Evolutionary conservation across 2,329 filamentous ascomycete genomes (phyloP).

Genomic region (Aureobasidium uvarum): DNA sequence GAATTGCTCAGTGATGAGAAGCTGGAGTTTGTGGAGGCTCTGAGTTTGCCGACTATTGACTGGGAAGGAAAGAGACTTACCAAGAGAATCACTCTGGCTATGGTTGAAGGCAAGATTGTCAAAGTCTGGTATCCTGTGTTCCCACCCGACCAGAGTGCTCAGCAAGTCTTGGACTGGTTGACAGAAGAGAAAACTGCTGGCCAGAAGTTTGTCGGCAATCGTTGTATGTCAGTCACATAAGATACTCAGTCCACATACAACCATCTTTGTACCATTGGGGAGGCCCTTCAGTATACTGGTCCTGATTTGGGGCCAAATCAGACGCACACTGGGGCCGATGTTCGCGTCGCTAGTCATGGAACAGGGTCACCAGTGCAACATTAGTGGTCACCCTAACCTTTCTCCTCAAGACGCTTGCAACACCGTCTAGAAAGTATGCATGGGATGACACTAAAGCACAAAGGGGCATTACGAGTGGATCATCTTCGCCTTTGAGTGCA

Average conservation of each 20-base stretch:
- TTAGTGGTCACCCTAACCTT: neutral
- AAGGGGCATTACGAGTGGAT: neutral
- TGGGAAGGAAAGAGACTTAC: slow-evolving; percentile 42
- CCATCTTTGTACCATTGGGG: too few species aligned
- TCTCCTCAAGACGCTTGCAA: too few species aligned
- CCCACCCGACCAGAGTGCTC: slow-evolving; percentile 44
- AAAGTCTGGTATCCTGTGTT: slow-evolving; percentile 49
- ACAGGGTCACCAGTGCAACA: neutral
- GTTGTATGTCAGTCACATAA: slow-evolving; percentile 1
- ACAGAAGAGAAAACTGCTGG: neutral
- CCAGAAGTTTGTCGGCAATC: neutral
- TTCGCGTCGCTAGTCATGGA: neutral
- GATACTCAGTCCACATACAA: neutral
- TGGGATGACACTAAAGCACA: too few species aligned
- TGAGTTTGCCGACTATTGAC: slow-evolving; percentile 44
- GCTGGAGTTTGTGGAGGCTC: slow-evolving; percentile 37
- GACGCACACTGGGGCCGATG: too few species aligned
- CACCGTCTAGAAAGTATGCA: too few species aligned
- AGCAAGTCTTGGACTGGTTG: slow-evolving; percentile 40
- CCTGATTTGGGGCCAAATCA: too few species aligned
- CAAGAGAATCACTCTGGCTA: slow-evolving; percentile 42
- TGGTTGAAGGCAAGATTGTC: slow-evolving; percentile 43
- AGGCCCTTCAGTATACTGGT: neutral
- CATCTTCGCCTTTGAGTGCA: neutral
- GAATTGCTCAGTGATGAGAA: slow-evolving; percentile 45